Conservation (phyloP, 495 filamentous ascomycete genomes). For the Talaromyces nanjingensis region DNA sequence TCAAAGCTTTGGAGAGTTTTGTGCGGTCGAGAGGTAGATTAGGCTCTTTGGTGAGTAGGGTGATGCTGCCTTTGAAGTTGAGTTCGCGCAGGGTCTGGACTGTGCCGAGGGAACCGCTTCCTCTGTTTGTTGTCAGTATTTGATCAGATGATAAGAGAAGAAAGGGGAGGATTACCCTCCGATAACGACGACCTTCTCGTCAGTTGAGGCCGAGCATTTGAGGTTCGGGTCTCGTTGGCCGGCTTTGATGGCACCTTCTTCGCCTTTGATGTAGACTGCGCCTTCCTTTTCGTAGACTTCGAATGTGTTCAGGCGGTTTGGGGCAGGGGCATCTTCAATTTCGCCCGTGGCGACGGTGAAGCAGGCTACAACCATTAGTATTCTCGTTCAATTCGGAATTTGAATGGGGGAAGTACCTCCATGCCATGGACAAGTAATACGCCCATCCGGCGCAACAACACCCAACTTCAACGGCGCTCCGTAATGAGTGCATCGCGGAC, state of each 20-base stretch:
- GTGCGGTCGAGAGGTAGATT: slow-evolving; percentile 85
- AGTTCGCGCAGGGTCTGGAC: slow-evolving; percentile 74
- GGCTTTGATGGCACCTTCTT: slow-evolving; percentile 71
- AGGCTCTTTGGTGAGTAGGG: slow-evolving; percentile 76
- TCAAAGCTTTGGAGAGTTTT: slow-evolving; percentile 90
- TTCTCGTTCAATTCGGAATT: slow-evolving; percentile 7
- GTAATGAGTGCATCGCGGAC: slow-evolving; percentile 90
- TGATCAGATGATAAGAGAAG: neutral
- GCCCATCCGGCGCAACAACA: slow-evolving; percentile 71
- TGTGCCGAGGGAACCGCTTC: slow-evolving; percentile 72
- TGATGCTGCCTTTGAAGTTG: slow-evolving; percentile 75
- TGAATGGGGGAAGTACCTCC: slow-evolving; percentile 53
- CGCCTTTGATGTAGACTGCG: slow-evolving; percentile 75
- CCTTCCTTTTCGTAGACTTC: slow-evolving; percentile 71
- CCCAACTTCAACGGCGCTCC: slow-evolving; percentile 82
- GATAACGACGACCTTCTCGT: slow-evolving; percentile 75
- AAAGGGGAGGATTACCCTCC: slow-evolving; percentile 51
- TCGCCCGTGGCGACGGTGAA: slow-evolving; percentile 86
- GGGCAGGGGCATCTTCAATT: slow-evolving; percentile 87
- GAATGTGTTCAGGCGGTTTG: slow-evolving; percentile 76
- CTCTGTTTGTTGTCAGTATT: slow-evolving; percentile 36
- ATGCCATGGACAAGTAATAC: slow-evolving; percentile 92
- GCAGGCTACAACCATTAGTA: slow-evolving; percentile 55
- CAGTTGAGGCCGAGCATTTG: slow-evolving; percentile 56
- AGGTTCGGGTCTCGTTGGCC: slow-evolving; percentile 64